Conservation (phyloP, 352 stramenopile genomes). For the Phytophthora cryptogea region DNA sequence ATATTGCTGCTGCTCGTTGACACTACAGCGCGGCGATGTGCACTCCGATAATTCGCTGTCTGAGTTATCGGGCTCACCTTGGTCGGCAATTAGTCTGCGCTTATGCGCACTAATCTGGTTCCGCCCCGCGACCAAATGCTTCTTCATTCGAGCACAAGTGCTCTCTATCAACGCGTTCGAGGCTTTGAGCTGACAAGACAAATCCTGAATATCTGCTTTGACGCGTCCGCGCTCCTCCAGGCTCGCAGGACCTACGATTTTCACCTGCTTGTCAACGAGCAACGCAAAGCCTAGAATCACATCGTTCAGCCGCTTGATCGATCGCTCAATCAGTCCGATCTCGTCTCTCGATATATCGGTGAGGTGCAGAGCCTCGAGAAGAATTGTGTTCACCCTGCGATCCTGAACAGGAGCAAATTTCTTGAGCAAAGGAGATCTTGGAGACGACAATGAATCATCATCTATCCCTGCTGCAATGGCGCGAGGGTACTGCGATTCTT, state of each 20-base stretch:
- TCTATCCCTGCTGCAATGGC: slow-evolving; percentile 12
- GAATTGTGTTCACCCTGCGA: slow-evolving; percentile 55
- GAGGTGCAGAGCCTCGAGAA: slow-evolving; percentile 68
- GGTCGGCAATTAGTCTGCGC: slow-evolving; percentile 32
- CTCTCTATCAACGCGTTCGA: slow-evolving; percentile 58
- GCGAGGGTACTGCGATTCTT: slow-evolving; percentile 10
- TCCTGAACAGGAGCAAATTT: slow-evolving; percentile 66
- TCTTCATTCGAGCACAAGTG: slow-evolving; percentile 67
- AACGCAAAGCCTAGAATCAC: slow-evolving; percentile 68
- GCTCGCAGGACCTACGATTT: slow-evolving; percentile 53
- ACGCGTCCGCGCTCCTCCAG: slow-evolving; percentile 51
- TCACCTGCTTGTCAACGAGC: slow-evolving; percentile 79
- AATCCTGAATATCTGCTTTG: slow-evolving; percentile 65
- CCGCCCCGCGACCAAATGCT: slow-evolving; percentile 45
- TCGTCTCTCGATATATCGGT: slow-evolving; percentile 68
- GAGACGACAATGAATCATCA: slow-evolving; percentile 12
- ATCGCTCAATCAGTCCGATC: slow-evolving; percentile 54
- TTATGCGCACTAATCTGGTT: slow-evolving; percentile 66
- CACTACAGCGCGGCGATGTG: slow-evolving; percentile 24
- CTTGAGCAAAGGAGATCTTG: slow-evolving; percentile 54
- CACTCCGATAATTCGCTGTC: slow-evolving; percentile 27
- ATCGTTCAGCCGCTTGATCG: slow-evolving; percentile 60
- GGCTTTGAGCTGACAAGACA: slow-evolving; percentile 58
- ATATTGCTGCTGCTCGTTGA: slow-evolving; percentile 24
- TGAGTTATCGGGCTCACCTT: slow-evolving; percentile 26